Percentiles rank a stretch among this genome's conserved stretches.
Conservation (phyloP, 495 filamentous ascomycete genomes). For the Penicillium parvum region DNA sequence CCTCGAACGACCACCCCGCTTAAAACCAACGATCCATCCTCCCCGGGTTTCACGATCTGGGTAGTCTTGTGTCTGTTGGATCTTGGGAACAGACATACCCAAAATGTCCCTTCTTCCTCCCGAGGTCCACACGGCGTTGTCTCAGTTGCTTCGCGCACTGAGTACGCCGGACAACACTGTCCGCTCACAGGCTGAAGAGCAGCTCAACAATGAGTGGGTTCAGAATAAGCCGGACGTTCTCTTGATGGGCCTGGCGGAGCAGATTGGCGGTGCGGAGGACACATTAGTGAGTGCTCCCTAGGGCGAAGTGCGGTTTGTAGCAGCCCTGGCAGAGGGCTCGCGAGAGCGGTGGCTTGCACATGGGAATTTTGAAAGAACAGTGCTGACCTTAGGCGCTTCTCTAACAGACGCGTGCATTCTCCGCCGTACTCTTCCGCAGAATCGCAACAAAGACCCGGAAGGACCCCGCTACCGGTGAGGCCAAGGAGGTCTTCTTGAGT, state of each 20-base stretch:
- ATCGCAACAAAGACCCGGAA: slow-evolving; percentile 86
- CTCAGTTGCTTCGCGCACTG: slow-evolving; percentile 78
- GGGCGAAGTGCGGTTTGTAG: slow-evolving; percentile 1
- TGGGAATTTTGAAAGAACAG: not conserved
- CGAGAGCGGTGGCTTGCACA: too few relatives aligned
- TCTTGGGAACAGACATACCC: slow-evolving; percentile 31
- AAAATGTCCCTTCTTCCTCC: slow-evolving; percentile 81
- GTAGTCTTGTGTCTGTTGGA: slow-evolving; percentile 24
- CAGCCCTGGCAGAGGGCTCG: too few relatives aligned
- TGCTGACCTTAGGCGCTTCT: not conserved
- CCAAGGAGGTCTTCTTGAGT: slow-evolving; percentile 77
- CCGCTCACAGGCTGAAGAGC: slow-evolving; percentile 81
- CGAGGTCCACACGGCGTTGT: slow-evolving; percentile 76
- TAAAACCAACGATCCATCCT: slow-evolving; percentile 22
- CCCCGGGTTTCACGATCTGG: slow-evolving; percentile 22
- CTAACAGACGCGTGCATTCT: slow-evolving; percentile 73
- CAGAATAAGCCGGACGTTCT: slow-evolving; percentile 73
- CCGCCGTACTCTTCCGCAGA: slow-evolving; percentile 90
- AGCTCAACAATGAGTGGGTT: slow-evolving; percentile 86
- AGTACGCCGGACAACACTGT: slow-evolving; percentile 85
- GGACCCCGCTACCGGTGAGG: slow-evolving; percentile 60
- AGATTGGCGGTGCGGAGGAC: slow-evolving; percentile 70
- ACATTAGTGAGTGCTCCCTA: slow-evolving; percentile 52
- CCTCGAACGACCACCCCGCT: slow-evolving; percentile 19
- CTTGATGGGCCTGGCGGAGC: slow-evolving; percentile 90